A percentile compares a stretch with the other conserved stretches of the same genome.
phyloP scores from a whole-genome alignment of 1,284 basidiomycete genomes.

The Phellopilus nigrolimitatus region DNA sequence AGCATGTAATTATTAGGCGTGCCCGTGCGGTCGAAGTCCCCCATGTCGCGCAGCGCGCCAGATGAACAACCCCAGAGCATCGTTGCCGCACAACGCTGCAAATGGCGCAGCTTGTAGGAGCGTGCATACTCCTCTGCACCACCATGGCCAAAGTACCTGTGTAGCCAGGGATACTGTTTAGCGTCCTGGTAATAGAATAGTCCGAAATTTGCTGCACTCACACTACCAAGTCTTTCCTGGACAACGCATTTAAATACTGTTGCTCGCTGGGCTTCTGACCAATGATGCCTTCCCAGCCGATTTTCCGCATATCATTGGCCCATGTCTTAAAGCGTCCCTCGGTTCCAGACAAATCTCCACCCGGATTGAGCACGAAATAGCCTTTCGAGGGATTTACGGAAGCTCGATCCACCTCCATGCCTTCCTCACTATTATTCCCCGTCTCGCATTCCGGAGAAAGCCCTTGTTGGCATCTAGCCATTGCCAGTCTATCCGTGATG shows the following conservation, averaged over 20 bases:
- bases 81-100: conserved; percentile 81
- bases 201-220: conserved; percentile 42
- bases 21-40: conserved; percentile 88
- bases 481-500: conserved; percentile 74
- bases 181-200: too few relatives aligned
- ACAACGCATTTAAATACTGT: conserved; percentile 70
- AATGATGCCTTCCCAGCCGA: conserved; percentile 82
- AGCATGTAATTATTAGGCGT: conserved; percentile 94
- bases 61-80: conserved; percentile 99
- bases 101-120: conserved; percentile 76
- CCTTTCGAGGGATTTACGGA: conserved; percentile 63
- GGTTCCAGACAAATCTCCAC: conserved; percentile 83
- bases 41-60: conserved; percentile 82
- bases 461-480: conserved; percentile 42
- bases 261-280: conserved; percentile 78
- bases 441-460: conserved; percentile 23
- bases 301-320: conserved; percentile 61
- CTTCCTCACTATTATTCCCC: conserved; percentile 12
- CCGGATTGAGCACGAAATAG: conserved; percentile 89
- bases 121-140: conserved; percentile 94
- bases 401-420: conserved; percentile 39
- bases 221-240: conserved; percentile 78
- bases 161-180: conserved; percentile 16
- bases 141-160: conserved; percentile 94
- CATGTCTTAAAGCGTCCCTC: conserved; percentile 79